Evolutionary conservation across 192 early-diverging fungal genomes (phyloP).

Genomic region (Coemansia sp.): DNA sequence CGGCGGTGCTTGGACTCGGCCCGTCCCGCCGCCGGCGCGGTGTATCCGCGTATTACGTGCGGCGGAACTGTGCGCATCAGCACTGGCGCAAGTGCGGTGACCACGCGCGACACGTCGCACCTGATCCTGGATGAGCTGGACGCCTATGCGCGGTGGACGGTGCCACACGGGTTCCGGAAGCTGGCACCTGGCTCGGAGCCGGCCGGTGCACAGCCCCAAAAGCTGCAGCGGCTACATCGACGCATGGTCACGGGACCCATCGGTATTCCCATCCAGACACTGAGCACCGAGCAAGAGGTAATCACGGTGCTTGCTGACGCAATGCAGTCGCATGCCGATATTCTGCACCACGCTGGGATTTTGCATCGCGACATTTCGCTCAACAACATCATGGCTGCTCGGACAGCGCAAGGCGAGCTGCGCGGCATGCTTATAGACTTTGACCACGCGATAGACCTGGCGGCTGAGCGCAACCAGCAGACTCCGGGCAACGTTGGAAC

Average conservation of each 20-base stretch:
- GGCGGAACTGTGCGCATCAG: constrained; percentile 40
- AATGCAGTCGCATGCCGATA: constrained; percentile 36
- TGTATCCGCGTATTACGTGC: constrained; percentile 34
- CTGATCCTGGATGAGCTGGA: constrained; percentile 28
- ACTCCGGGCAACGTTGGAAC: constrained; percentile 42
- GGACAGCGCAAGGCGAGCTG: constrained; percentile 8
- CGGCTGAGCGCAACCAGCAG: constrained; percentile 18
- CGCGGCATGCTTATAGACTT: constrained; percentile 51
- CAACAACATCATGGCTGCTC: constrained; percentile 46
- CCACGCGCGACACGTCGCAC: constrained; percentile 31
- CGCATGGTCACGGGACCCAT: constrained; percentile 48
- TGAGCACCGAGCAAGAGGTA: constrained; percentile 32
- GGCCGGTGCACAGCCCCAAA: not conserved
- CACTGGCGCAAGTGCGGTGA: constrained; percentile 4
- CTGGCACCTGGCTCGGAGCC: not conserved
- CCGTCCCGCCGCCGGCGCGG: not conserved
- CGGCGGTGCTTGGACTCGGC: constrained; percentile 29
- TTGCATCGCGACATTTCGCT: constrained; percentile 52
- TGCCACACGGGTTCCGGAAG: constrained; percentile 25
- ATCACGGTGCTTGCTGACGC: constrained; percentile 43
- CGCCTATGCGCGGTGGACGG: constrained; percentile 40
- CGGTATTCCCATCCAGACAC: constrained; percentile 29
- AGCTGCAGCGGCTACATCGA: constrained; percentile 32
- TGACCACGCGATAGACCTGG: constrained; percentile 31
- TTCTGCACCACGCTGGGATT: constrained; percentile 18